Base-by-base conservation (phyloP, 495 filamentous ascomycete species). In the Podospora bellae-mahoneyi region DNA sequence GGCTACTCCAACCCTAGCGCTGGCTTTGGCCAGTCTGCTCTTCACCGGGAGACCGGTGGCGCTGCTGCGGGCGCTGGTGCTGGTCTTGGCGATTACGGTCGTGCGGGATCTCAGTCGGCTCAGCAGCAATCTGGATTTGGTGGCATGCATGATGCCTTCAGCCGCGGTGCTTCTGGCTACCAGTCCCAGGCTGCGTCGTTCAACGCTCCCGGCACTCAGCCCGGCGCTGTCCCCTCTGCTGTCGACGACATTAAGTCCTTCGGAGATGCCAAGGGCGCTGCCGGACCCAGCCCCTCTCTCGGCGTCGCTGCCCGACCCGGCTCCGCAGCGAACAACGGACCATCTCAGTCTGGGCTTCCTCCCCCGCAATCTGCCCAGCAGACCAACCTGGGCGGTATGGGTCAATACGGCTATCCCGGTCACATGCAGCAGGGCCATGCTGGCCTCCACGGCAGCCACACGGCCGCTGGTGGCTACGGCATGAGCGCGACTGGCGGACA, bases 261-360 rank as follows among this genome's bases (percentile, higher is more conserved):
- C 53, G 89, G 91, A 32, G 77, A 84, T 27, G 81, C 88, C 65
- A 95, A 96, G 80, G 72, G 78, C 73, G 80, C 88, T 44, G 84
- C 85, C 56, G 92, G 92, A 5, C 93, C 93, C 3, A 96, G 92
- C 78, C 93, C 93, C 32, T 92, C 92, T 6, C 86, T 96, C 30
- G 88, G 87, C 32, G 90, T 92, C 73, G 89, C 91, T 48, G 88
- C 86, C 39, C 90, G 93, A 66, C 93, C 93, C 18, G 92, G 92
- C 20, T 96, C 93, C 39, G 92, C 93, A 16, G 89, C 90, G 16
- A 95, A 93, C 78, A 89, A 84, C 69, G 84, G 84, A 16, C 85
- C 87, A 19, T 86, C 85, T 6, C 90, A 92, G 76, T 72, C 76
- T 19, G 87, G 90, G 34, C 83, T 94, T 59, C 92, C 91, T 30